Percentiles rank a stretch among this genome's conserved stretches.
Evolutionary conservation across 306 rosid species (phyloP).

Genomic region (Canavalia gladiata): DNA sequence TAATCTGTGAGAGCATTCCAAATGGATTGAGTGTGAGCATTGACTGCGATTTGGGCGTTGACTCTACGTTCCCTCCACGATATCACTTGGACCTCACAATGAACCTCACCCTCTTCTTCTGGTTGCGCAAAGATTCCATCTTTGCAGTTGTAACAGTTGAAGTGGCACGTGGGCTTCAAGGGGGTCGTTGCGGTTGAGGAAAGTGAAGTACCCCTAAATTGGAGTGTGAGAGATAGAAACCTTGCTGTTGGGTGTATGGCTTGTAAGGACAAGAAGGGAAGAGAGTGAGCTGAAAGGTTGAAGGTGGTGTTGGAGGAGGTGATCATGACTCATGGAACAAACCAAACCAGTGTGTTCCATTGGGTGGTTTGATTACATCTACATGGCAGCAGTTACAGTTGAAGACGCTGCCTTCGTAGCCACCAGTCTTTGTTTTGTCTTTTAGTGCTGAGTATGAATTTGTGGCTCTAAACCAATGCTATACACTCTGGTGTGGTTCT

Average conservation of each 20-base stretch:
- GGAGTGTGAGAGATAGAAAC: conserved; percentile 21
- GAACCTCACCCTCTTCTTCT: conserved; percentile 54
- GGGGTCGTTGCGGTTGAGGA: conserved; percentile 45
- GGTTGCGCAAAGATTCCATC: conserved; percentile 26
- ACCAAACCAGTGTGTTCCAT: conserved; percentile 2
- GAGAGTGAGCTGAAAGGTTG: conserved; percentile 51
- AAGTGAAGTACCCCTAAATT: conserved; percentile 43
- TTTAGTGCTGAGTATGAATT: not conserved
- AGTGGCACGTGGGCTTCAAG: conserved; percentile 50
- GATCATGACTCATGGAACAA: conserved; percentile 30
- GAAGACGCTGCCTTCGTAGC: conserved; percentile 9
- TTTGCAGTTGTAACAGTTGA: conserved; percentile 26
- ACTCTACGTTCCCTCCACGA: conserved; percentile 92
- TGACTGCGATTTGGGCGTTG: conserved; percentile 63
- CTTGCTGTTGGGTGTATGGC: conserved; percentile 26
- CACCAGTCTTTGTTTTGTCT: conserved; percentile 45
- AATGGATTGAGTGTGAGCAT: conserved; percentile 75
- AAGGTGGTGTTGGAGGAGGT: conserved; percentile 7
- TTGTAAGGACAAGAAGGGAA: conserved; percentile 25
- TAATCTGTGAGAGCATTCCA: conserved; percentile 95
- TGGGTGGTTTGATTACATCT: not conserved
- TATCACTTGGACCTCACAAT: conserved; percentile 80
- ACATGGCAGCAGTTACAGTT: conserved; percentile 17
- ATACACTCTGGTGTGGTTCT: not conserved
- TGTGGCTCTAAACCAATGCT: conserved; percentile 14